A percentile compares a stretch with the other conserved stretches of the same genome.
Conservation (phyloP, 78 protist genomes). For the Dictyostelium intermedium region DNA sequence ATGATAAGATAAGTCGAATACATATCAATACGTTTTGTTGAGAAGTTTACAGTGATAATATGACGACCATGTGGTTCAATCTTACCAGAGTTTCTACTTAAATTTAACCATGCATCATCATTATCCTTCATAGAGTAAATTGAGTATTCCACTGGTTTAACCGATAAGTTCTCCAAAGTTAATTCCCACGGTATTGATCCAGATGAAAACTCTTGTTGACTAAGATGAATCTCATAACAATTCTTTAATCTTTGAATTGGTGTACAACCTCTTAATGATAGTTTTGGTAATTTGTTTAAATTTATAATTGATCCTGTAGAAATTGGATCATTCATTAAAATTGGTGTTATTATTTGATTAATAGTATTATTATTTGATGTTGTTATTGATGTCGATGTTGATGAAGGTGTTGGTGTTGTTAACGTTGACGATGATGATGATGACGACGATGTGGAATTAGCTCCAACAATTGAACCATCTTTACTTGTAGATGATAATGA, state of each 20-base stretch:
- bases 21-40: conserved; percentile 72
- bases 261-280: conserved; percentile 77
- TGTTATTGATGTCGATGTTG: neutral
- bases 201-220: conserved; percentile 70
- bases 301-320: conserved; percentile 17
- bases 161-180: conserved; percentile 30
- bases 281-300: neutral
- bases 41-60: conserved; percentile 54
- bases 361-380: neutral
- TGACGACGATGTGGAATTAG: neutral
- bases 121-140: conserved; percentile 51
- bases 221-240: conserved; percentile 76
- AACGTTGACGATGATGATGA: neutral
- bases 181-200: conserved; percentile 76
- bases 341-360: neutral
- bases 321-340: neutral
- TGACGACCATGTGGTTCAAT: conserved; percentile 79
- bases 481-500: neutral
- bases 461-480: neutral
- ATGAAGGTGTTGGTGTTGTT: neutral
- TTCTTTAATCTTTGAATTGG: conserved; percentile 67
- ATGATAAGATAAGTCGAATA: conserved; percentile 63
- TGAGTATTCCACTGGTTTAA: conserved; percentile 39
- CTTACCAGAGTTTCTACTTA: conserved; percentile 73
- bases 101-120: conserved; percentile 69